Percentiles rank a stretch among this genome's conserved stretches.
Evolutionary conservation across 108 stramenopile genomes (phyloP).

Genomic region (Fistulifera pelliculosa): DNA sequence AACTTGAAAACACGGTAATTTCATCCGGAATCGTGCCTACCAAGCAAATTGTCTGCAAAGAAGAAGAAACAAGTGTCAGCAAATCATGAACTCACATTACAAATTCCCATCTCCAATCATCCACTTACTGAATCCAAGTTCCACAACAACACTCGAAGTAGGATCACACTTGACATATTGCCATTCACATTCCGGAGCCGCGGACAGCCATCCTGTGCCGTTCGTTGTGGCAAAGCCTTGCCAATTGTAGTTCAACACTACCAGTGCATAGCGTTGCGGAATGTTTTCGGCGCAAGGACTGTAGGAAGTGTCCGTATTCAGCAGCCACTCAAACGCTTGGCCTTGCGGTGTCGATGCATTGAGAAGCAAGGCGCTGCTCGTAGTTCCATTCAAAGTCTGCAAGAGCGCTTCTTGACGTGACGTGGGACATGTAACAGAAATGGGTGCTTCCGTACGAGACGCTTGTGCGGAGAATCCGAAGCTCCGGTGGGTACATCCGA

Average conservation of each 20-base stretch:
- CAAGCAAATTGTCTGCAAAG: slow-evolving; percentile 20
- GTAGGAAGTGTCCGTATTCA: slow-evolving; percentile 14
- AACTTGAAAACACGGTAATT: slow-evolving; percentile 9
- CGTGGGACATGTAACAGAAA: too few species aligned
- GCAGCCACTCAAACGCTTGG: slow-evolving; percentile 24
- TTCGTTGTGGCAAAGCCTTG: slow-evolving; percentile 19
- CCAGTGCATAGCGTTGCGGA: slow-evolving; percentile 46
- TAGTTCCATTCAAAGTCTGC: background rate
- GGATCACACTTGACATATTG: slow-evolving; percentile 33
- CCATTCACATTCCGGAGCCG: slow-evolving; percentile 57
- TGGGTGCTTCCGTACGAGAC: too few species aligned
- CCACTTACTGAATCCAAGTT: slow-evolving; percentile 11
- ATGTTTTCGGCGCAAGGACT: slow-evolving; percentile 25
- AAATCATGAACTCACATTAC: background rate
- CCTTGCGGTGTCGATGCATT: slow-evolving; percentile 33
- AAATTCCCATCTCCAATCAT: background rate
- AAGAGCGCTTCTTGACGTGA: background rate
- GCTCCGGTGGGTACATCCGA: too few species aligned
- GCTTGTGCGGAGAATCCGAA: too few species aligned
- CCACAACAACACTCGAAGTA: slow-evolving; percentile 6
- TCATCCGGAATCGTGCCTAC: slow-evolving; percentile 24
- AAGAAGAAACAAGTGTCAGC: background rate
- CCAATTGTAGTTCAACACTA: slow-evolving; percentile 44
- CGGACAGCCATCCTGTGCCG: slow-evolving; percentile 36
- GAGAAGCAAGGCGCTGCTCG: slow-evolving; percentile 1